Percentiles rank a stretch among this genome's conserved stretches.
Conservation (phyloP, 2,329 filamentous ascomycete genomes). For the Neonectria punicea region DNA sequence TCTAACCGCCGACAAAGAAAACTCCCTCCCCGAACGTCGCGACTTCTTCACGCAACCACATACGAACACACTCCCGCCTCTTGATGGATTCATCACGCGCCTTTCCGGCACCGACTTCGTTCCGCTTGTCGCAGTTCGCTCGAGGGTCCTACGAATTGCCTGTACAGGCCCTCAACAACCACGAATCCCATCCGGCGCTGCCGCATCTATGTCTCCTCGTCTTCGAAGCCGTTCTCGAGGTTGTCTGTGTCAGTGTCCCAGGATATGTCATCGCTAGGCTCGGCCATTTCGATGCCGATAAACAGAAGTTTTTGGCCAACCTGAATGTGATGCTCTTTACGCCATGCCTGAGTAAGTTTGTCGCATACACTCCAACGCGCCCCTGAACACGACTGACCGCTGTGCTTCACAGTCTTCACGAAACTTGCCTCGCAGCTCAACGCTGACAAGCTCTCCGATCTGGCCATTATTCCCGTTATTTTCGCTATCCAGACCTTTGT, state of each 20-base stretch:
- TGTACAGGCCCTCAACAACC: constrained; percentile 54
- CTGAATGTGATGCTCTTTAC: constrained; percentile 97
- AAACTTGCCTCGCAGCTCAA: constrained; percentile 96
- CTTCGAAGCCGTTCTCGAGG: constrained; percentile 93
- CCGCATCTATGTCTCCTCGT: constrained; percentile 81
- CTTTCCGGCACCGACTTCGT: constrained; percentile 56
- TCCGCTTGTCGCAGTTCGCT: constrained; percentile 53
- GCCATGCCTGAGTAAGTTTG: constrained; percentile 84
- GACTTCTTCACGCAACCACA: constrained; percentile 16
- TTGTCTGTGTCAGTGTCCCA: constrained; percentile 92
- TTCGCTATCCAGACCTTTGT: constrained; percentile 89
- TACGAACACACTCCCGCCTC: constrained; percentile 12
- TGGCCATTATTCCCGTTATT: constrained; percentile 95
- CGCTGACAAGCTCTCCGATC: constrained; percentile 86
- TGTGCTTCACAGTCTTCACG: constrained; percentile 77
- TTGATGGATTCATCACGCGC: constrained; percentile 53
- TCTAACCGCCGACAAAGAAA: constrained; percentile 22
- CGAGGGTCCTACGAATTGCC: constrained; percentile 55
- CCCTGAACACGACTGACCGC: constrained; percentile 30
- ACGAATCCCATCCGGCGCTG: constrained; percentile 72
- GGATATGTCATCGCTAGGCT: constrained; percentile 91
- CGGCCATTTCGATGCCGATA: constrained; percentile 94
- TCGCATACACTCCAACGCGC: background rate
- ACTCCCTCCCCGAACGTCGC: constrained; percentile 15
- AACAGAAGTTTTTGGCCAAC: constrained; percentile 96